phyloP scores from a whole-genome alignment of 805 yeast species.

The Pichia rugopelliculosa region DNA sequence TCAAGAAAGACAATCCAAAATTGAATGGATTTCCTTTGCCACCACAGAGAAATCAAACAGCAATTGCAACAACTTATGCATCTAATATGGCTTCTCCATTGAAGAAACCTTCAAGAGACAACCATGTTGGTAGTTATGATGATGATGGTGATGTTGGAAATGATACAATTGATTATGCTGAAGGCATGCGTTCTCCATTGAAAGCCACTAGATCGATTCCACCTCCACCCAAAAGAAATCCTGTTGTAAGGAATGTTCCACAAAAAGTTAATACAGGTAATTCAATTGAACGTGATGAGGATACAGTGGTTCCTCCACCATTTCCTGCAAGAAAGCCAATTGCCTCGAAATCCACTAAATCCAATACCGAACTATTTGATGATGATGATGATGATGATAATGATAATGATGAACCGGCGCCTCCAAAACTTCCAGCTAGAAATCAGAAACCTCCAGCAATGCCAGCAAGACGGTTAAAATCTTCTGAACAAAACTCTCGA shows the following conservation, averaged over 20 bases:
- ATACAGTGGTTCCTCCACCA: neutral
- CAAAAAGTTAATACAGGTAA: neutral
- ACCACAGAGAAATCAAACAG: slow-evolving; percentile 5
- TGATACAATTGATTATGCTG: slow-evolving; percentile 8
- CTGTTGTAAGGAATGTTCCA: neutral
- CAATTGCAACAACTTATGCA: neutral
- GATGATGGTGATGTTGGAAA: neutral
- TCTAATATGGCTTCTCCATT: neutral
- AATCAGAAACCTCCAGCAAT: neutral
- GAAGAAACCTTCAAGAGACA: neutral
- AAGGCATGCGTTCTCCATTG: slow-evolving; percentile 11
- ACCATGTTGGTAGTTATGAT: neutral
- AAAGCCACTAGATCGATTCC: neutral
- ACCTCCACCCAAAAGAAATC: slow-evolving; percentile 3
- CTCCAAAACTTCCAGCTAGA: slow-evolving; percentile 7
- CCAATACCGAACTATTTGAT: neutral
- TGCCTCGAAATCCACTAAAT: neutral
- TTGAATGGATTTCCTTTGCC: slow-evolving; percentile 5
- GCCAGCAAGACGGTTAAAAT: neutral
- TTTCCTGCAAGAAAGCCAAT: neutral
- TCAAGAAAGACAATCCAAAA: neutral
- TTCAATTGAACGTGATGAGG: neutral
- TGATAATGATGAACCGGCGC: neutral
- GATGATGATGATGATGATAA: neutral
- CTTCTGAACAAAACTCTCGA: neutral